A percentile compares a stretch with the other conserved stretches of the same genome.
These are phyloP conservation scores for Xylaria sp. DNA, from an alignment of 2,329 filamentous ascomycete species.

Conservation along the genomic window DNA sequence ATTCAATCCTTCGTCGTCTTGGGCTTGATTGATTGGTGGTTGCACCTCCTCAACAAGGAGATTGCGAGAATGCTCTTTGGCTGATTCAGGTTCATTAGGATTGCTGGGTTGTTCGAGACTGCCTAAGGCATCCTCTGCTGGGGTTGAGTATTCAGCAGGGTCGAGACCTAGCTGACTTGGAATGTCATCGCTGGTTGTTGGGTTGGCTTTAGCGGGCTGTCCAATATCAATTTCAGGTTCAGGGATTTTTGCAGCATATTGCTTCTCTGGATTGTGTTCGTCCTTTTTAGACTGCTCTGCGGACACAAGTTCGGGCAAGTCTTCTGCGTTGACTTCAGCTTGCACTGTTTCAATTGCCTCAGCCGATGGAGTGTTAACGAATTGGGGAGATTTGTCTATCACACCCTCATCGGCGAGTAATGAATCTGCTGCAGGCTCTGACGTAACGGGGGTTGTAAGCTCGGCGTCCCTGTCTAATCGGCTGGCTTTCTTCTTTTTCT, in stretches of 20 bases:
- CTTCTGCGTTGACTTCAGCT: conserved; percentile 18
- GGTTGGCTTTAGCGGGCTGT: conserved; percentile 8
- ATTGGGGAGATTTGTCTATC: conserved; percentile 12
- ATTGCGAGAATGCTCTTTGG: neutral
- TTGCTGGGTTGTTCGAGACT: neutral
- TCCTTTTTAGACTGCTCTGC: conserved; percentile 61
- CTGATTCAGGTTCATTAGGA: neutral
- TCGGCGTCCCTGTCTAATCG: conserved; percentile 34
- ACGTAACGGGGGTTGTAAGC: conserved; percentile 25
- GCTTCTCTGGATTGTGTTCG: conserved; percentile 44
- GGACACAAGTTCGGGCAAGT: conserved; percentile 34
- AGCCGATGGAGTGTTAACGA: conserved; percentile 14
- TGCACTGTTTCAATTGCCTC: conserved; percentile 20
- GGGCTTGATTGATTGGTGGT: conserved; percentile 2
- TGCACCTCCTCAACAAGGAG: conserved; percentile 3
- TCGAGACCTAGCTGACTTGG: neutral
- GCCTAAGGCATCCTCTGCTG: neutral
- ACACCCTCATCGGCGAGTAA: conserved; percentile 15
- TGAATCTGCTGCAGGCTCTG: conserved; percentile 35
- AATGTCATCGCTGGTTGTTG: neutral
- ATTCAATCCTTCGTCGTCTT: conserved; percentile 7
- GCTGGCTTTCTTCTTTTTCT: conserved; percentile 49
- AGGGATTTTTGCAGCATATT: conserved; percentile 18
- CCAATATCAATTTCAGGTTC: conserved; percentile 23
- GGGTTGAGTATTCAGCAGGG: neutral